Conservation (phyloP, 139 green algal genomes). For the Desmodesmus armatus region DNA sequence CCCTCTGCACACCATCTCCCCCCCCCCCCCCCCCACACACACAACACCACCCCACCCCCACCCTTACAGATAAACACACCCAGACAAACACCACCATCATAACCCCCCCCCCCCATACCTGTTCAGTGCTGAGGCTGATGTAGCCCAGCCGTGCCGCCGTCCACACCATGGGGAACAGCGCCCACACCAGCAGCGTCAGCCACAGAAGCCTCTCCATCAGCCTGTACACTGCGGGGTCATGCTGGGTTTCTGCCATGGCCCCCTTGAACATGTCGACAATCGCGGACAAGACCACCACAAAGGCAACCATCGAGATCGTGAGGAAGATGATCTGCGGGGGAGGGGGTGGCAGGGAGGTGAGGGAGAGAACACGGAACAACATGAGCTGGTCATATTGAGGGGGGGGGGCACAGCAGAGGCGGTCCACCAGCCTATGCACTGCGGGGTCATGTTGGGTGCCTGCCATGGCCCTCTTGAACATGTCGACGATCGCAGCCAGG, state of each 20-base stretch:
- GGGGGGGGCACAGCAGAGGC: background rate
- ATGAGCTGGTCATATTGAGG: background rate
- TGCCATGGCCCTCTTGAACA: conserved; percentile 48
- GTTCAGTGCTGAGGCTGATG: conserved; percentile 45
- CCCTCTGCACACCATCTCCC: too few species aligned
- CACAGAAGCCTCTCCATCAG: conserved; percentile 51
- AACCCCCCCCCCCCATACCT: background rate
- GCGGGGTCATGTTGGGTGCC: background rate
- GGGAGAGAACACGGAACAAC: background rate
- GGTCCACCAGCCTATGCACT: background rate
- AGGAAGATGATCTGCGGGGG: background rate
- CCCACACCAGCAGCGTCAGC: conserved; percentile 58
- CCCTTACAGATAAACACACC: background rate
- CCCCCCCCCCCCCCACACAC: background rate
- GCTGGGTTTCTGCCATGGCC: conserved; percentile 19
- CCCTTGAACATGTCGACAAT: conserved; percentile 49
- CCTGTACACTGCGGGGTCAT: background rate
- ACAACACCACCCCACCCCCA: background rate
- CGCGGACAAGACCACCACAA: conserved; percentile 43
- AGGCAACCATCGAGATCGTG: conserved; percentile 48
- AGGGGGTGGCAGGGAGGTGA: background rate
- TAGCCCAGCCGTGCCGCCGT: conserved; percentile 31
- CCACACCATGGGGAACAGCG: conserved; percentile 59
- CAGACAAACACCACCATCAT: background rate
- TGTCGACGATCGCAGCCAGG: conserved; percentile 42